phyloP scores from a whole-genome alignment of 2,329 filamentous ascomycete genomes.

The Xylaria multiplex region DNA sequence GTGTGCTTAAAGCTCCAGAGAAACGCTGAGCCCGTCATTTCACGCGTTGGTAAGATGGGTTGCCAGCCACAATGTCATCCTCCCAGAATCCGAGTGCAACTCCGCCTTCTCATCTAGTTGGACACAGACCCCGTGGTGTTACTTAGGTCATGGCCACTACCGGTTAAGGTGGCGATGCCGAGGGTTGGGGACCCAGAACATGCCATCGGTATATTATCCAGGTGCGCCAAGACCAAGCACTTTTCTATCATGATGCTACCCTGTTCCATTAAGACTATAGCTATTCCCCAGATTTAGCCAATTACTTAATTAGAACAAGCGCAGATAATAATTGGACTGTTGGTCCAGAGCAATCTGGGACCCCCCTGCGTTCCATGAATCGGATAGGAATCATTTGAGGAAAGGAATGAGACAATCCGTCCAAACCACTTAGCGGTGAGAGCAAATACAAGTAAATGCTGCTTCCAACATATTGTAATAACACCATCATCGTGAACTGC shows the following conservation, averaged over 20 bases:
- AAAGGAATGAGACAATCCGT: constrained; percentile 37
- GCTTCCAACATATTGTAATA: neutral
- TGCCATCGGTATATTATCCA: constrained; percentile 46
- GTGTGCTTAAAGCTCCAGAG: constrained; percentile 18
- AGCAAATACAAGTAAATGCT: neutral
- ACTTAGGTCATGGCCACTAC: constrained; percentile 35
- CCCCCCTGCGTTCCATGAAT: constrained; percentile 22
- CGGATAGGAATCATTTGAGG: constrained; percentile 23
- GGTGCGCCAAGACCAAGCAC: constrained; percentile 41
- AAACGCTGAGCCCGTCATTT: constrained; percentile 11
- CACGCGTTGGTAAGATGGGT: constrained; percentile 13
- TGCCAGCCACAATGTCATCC: constrained; percentile 37
- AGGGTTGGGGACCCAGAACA: constrained; percentile 44
- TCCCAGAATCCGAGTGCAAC: constrained; percentile 39
- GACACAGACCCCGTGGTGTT: constrained; percentile 21
- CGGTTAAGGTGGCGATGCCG: constrained; percentile 43
- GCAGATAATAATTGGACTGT: constrained; percentile 11
- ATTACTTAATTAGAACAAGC: constrained; percentile 32
- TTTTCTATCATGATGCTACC: constrained; percentile 36
- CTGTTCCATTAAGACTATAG: constrained; percentile 29
- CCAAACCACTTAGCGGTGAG: constrained; percentile 19
- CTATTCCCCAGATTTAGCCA: constrained; percentile 44
- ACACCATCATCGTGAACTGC: constrained; percentile 17
- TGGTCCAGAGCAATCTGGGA: constrained; percentile 17
- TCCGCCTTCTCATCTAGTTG: constrained; percentile 25